phyloP scores from a whole-genome alignment of 2,329 filamentous ascomycete genomes.

The Alternaria ethzedia region DNA sequence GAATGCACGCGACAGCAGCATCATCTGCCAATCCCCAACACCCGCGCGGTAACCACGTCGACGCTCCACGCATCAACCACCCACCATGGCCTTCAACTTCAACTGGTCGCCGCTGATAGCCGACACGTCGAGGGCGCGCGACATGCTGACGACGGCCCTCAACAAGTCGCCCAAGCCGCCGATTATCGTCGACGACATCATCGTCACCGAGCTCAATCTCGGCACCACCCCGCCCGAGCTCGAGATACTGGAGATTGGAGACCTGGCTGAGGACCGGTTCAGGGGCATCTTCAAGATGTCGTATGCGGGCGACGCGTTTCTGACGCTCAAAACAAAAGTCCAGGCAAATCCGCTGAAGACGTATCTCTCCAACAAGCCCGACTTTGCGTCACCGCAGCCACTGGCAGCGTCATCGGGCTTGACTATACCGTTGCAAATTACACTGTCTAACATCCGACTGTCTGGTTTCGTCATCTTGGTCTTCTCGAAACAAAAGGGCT shows the following conservation, averaged over 20 bases:
- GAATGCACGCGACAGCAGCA: constrained; percentile 48
- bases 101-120: constrained; percentile 99
- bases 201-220: constrained; percentile 96
- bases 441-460: constrained; percentile 90
- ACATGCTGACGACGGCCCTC: constrained; percentile 90
- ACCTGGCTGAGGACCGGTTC: constrained; percentile 95
- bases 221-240: constrained; percentile 92
- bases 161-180: constrained; percentile 98
- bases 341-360: constrained; percentile 98
- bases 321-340: constrained; percentile 94
- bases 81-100: constrained; percentile 98
- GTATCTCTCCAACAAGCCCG: constrained; percentile 87
- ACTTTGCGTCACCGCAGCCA: constrained; percentile 90
- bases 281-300: constrained; percentile 99
- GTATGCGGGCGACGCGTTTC: constrained; percentile 91
- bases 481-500: constrained; percentile 95
- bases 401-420: constrained; percentile 88
- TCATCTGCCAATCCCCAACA: constrained; percentile 25
- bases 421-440: constrained; percentile 97
- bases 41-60: constrained; percentile 24
- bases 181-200: constrained; percentile 98
- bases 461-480: constrained; percentile 98
- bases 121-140: constrained; percentile 88
- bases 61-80: constrained; percentile 15
- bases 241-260: constrained; percentile 96